Evolutionary conservation across 768 basidiomycete genomes (phyloP), one percentile per base, ranked within the genome.

Genomic region (Boletus rubroflammeus): DNA sequence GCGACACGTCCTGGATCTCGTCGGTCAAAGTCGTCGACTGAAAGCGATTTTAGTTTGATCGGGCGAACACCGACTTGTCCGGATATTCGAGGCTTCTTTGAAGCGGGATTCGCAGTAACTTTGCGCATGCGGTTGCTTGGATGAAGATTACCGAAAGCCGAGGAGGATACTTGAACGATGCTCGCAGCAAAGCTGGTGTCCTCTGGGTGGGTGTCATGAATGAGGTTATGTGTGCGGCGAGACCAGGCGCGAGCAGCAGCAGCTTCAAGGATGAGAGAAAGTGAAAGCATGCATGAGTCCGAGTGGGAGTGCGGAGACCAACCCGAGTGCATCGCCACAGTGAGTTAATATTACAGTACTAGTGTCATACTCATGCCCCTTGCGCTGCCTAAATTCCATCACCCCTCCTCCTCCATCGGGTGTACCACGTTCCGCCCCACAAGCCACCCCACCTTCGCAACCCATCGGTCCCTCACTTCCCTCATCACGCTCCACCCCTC

Each of bases 361-460:
- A 38, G 36, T n/a, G 36, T 38, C 36, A 38, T n/a, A n/a, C n/a
- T n/a, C n/a, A 38, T n/a, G 15, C n/a, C 36, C n/a, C 36, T 5
- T 38, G 19, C 36, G 8, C 36, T 9, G n/a, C 35, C 35, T n/a
- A 19, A 19, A 38, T 21, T 21, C 11, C n/a, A 8, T 46, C 26
- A 43, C 17, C 1, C 45, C 29, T 32, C 45, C 51, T 68, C 67
- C 48, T 72, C 69, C 69, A 70, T 70, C 53, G 65, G 55, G 19
- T 70, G 69, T 21, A 59, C 17, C 40, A 62, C 67, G 21, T 52
- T 70, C 54, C 69, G 67, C 4, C 87, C 85, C 8, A 88, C 84
- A 32, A 90, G 66, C 90, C 91, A 93, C 2, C 90, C 90, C 25
- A 89, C 88, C 63, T 82, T 86, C 15, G 67, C 59, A 15, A 91